Base-by-base conservation (phyloP, 75 land plant species). In the Adiantum capillusveneris region DNA sequence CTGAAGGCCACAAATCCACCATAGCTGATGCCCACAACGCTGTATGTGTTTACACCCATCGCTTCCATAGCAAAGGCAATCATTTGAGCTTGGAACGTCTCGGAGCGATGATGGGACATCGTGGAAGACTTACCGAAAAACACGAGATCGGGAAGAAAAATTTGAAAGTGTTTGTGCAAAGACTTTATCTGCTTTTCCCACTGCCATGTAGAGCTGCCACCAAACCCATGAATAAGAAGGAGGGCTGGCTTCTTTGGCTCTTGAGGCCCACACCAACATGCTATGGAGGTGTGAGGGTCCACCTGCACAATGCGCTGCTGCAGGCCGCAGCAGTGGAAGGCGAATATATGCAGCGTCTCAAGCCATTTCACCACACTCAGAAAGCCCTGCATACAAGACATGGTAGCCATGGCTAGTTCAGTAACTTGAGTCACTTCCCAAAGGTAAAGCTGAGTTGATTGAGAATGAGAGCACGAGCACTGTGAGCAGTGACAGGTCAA, bases 1-100 rank as follows among this genome's bases (percentile, higher is more conserved):
- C 59, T 68, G 75, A 84, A 90, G 43, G 93, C 92, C 54, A 90
- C 93, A 60, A 90, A 79, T 1, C 96, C 96, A 18, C 96, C 96
- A 71, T 90, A 90, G 67, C 96, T 90, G 21, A 83, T 84, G 29
- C 96, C 96, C 25, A 74, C 57, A 17, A 74, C 81, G 11, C 67
- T 52, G 55, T 52, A 74, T 53, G 44, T 31, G 25, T 66, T 16
- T 12, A 77, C 79, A 0, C 77, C 76, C 31, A 80, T 28, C 11
- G 25, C 39, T 36, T 78, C 73, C 67, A 87, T n/a, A 64, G 78
- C 44, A 56, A 53, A 65, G 31, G 44, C 71, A 19, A 87, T 14
- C 48, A 67, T 80, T 12, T 56, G 62, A 24, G 88, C 94, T 68
- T 88, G 94, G 63, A 85, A 88, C 1, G 44, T 29, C 60, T 88